Percentiles rank a stretch among this genome's conserved stretches.
Evolutionary conservation across 768 basidiomycete species (phyloP).

Genomic region (Hypholoma fasciculare): DNA sequence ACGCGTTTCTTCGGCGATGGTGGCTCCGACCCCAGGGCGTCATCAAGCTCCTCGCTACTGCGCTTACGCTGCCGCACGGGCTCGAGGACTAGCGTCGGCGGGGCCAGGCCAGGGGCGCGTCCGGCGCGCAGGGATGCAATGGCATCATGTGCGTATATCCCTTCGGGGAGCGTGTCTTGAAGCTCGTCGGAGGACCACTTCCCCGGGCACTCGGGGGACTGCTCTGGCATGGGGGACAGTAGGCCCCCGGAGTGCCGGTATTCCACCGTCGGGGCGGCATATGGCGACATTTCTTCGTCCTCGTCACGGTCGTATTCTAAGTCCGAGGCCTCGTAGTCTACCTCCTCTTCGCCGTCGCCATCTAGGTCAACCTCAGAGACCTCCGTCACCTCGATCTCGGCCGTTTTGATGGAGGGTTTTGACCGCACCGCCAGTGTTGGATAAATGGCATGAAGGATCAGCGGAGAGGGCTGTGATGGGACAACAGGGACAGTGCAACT

Average conservation of each 20-base stretch:
- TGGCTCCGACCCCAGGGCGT: conserved; percentile 18
- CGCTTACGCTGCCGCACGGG: conserved; percentile 41
- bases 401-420: conserved; percentile 1
- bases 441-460: conserved; percentile 3
- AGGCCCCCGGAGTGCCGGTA: conserved; percentile 14
- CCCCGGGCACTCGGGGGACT: conserved; percentile 7
- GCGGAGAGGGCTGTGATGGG: conserved; percentile 9
- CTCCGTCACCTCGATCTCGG: conserved; percentile 24
- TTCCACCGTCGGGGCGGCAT: background rate
- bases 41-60: conserved; percentile 50
- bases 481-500: conserved; percentile 24
- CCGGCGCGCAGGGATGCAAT: conserved; percentile 20
- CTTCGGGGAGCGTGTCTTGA: conserved; percentile 8
- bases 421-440: background rate
- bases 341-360: conserved; percentile 24
- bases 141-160: conserved; percentile 9
- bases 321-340: conserved; percentile 20
- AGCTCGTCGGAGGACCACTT: conserved; percentile 27
- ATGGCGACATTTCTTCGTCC: conserved; percentile 14
- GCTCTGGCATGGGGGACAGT: conserved; percentile 13
- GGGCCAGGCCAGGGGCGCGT: background rate
- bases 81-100: conserved; percentile 11
- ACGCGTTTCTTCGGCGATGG: conserved; percentile 16
- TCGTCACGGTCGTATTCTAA: conserved; percentile 21
- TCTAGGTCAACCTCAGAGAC: conserved; percentile 18